These are phyloP conservation scores for Tetrapisispora phaffii DNA, from an alignment of 805 yeast species.

Conservation along the genomic window DNA sequence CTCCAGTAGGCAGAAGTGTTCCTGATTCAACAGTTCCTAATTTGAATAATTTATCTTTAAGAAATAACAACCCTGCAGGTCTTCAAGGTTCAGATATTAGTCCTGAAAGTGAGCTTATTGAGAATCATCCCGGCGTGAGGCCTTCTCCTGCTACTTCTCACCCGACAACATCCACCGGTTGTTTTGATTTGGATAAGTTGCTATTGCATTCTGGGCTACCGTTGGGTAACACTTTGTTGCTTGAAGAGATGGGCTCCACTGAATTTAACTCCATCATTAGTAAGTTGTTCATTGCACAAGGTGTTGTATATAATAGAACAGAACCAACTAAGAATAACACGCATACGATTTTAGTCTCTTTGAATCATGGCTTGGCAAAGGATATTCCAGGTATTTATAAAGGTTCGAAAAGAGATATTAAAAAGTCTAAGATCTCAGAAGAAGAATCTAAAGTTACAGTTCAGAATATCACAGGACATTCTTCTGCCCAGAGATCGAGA, in stretches of 20 bases:
- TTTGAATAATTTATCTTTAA: conserved; percentile 3
- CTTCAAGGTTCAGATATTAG: no score
- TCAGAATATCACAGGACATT: conserved; percentile 44
- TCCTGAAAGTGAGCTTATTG: not conserved
- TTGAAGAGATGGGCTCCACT: conserved; percentile 82
- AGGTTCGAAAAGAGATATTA: conserved; percentile 57
- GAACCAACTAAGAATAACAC: conserved; percentile 34
- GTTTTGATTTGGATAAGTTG: conserved; percentile 61
- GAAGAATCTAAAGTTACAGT: conserved; percentile 60
- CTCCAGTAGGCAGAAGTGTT: not conserved
- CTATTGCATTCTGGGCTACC: conserved; percentile 82
- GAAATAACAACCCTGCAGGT: not conserved
- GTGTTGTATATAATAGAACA: conserved; percentile 53
- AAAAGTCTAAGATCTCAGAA: conserved; percentile 45
- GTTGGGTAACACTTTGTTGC: conserved; percentile 53
- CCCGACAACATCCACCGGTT: conserved; percentile 73
- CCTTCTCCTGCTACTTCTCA: conserved; percentile 70
- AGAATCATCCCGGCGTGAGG: conserved; percentile 46
- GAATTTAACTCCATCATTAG: conserved; percentile 69
- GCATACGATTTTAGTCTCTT: conserved; percentile 56
- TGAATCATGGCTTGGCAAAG: conserved; percentile 47
- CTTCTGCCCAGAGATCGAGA: conserved; percentile 18
- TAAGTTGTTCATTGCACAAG: conserved; percentile 68
- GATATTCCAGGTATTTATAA: conserved; percentile 71
- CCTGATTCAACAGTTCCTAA: not conserved